phyloP scores from a whole-genome alignment of 2,329 filamentous ascomycete species.

The Alternaria arbusti region DNA sequence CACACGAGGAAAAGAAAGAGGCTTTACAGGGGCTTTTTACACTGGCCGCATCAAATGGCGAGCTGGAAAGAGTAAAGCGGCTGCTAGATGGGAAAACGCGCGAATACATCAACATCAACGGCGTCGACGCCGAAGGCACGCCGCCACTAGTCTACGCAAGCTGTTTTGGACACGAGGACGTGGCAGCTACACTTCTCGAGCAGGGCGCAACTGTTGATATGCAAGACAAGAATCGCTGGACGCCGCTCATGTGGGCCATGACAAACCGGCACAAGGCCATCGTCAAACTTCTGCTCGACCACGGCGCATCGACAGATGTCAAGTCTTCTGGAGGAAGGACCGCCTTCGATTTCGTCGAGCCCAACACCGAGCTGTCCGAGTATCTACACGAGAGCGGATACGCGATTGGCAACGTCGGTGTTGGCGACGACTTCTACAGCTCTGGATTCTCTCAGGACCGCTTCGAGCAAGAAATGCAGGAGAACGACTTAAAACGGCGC shows the following conservation, averaged over 20 bases:
- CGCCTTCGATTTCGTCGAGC: slow-evolving; percentile 93
- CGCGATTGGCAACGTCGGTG: slow-evolving; percentile 78
- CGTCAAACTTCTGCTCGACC: slow-evolving; percentile 88
- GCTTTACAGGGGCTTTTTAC: slow-evolving; percentile 86
- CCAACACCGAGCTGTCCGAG: slow-evolving; percentile 94
- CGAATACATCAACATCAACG: slow-evolving; percentile 81
- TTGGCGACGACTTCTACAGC: slow-evolving; percentile 91
- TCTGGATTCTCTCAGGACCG: slow-evolving; percentile 89
- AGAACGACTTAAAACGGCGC: slow-evolving; percentile 90
- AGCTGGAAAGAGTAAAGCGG: slow-evolving; percentile 78
- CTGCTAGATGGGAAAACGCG: slow-evolving; percentile 77
- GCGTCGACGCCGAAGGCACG: slow-evolving; percentile 90
- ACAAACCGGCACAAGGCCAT: slow-evolving; percentile 97
- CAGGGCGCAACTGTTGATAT: slow-evolving; percentile 89
- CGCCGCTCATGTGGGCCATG: slow-evolving; percentile 99
- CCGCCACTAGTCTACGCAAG: slow-evolving; percentile 97
- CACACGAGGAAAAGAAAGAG: slow-evolving; percentile 77
- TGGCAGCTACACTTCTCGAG: slow-evolving; percentile 82
- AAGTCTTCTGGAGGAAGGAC: slow-evolving; percentile 94
- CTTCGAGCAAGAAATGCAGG: slow-evolving; percentile 96
- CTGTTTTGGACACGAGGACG: slow-evolving; percentile 94
- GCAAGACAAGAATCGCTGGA: slow-evolving; percentile 97
- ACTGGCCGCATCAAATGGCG: slow-evolving; percentile 96
- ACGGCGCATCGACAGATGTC: slow-evolving; percentile 92
- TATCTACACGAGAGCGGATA: slow-evolving; percentile 96